Base-by-base conservation (phyloP, 2,329 filamentous ascomycete species). In the Chaetomium sp. region DNA sequence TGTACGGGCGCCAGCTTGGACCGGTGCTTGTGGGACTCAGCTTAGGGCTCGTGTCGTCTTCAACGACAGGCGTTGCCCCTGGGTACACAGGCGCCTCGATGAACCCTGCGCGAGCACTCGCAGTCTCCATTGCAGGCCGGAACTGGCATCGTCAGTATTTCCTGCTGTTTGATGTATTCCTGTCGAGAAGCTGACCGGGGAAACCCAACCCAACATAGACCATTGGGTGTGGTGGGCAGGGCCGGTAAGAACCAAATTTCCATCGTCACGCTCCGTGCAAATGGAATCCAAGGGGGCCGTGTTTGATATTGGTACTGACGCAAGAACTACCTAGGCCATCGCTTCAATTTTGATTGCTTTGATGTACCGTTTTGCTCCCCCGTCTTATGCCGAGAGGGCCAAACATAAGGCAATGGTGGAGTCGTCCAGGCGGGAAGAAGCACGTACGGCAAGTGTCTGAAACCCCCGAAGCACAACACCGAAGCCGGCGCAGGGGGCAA, bases 1-100 rank as follows among this genome's bases (percentile, higher is more conserved):
- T 82, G 3, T 83, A 82, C 68, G 83, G 82, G 0, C 81, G 80
- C 5, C 78, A 81, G 0, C 72, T 83, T 1, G 78, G 78, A 0
- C 82, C 83, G 0, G 75, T 83, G 31, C 73, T 85, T 13, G 60
- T 56, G 9, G 60, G 60, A 12, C 51, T 56, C 51, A 56, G 60
- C 38, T 54, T 49, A 38, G 50, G 60, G 13, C 51, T 62, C 29
- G 51, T 56, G 7, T 31, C 38, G 7, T 49, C 25, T 6, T 53
- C 75, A 3, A 77, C 77, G 7, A 76, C 75, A 8, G 78, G 77
- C 50, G 75, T 74, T 4, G 72, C 75, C 1, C 73, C 74, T 0
- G 80, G 80, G 2, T 82, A 79, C 68, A 74, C 74, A 10, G 79
- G 80, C 53, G 77, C 79, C 10, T 74, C 75, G 58, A 72, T 81